Evolutionary conservation across 108 stramenopile species (phyloP).

Genomic region (Cyclotella baltica): DNA sequence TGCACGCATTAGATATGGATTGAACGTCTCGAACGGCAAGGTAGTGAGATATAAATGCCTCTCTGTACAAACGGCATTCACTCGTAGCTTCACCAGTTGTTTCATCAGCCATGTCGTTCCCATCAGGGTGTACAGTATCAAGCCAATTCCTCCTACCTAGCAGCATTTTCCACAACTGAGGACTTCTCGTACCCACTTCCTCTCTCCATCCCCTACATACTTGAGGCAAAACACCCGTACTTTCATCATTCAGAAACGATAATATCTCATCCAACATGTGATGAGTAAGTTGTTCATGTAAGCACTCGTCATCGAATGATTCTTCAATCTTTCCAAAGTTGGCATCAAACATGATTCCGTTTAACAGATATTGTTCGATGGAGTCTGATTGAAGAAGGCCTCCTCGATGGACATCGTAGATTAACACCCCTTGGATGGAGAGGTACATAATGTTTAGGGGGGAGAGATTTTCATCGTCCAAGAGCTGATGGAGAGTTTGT

Average conservation of each 20-base stretch:
- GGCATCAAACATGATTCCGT: slow-evolving; percentile 21
- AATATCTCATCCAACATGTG: slow-evolving; percentile 49
- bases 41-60: slow-evolving; percentile 47
- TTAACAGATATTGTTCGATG: slow-evolving; percentile 30
- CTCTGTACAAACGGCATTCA: slow-evolving; percentile 3
- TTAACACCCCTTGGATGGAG: slow-evolving; percentile 40
- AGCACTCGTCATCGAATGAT: not conserved
- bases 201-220: slow-evolving; percentile 40
- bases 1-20: slow-evolving; percentile 29
- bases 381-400: slow-evolving; percentile 28
- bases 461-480: slow-evolving; percentile 27
- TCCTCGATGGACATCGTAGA: slow-evolving; percentile 49
- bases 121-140: not conserved
- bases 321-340: not conserved
- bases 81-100: not conserved
- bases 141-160: slow-evolving; percentile 38
- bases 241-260: slow-evolving; percentile 33
- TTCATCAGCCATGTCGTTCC: not conserved
- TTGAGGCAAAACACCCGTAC: slow-evolving; percentile 32
- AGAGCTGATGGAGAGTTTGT: slow-evolving; percentile 24
- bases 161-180: slow-evolving; percentile 47
- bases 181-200: slow-evolving; percentile 40
- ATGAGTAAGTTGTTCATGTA: slow-evolving; percentile 43
- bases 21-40: slow-evolving; percentile 34
- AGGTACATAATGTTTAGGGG: slow-evolving; percentile 39